Conservation (phyloP, 179 eudicot species). For the Heliamphora pulchella region DNA sequence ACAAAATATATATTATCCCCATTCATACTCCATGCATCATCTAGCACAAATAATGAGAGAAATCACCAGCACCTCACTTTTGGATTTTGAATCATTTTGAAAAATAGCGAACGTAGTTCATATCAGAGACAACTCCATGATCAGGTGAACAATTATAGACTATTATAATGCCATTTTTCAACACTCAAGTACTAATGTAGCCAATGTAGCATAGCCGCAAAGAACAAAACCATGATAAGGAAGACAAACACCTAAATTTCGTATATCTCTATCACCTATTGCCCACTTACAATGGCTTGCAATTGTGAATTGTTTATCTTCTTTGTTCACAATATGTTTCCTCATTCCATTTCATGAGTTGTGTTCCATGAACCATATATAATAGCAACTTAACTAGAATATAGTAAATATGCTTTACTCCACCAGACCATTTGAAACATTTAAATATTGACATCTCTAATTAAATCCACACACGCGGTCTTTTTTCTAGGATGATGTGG, state of each 20-base stretch:
- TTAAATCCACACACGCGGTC: no score
- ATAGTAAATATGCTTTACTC: neutral
- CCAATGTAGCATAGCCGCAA: neutral
- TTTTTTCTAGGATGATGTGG: no score
- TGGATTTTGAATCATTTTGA: neutral
- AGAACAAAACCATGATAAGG: neutral
- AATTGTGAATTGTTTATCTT: neutral
- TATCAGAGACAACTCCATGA: neutral
- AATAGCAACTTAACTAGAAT: neutral
- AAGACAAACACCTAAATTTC: neutral
- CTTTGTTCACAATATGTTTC: slow-evolving; percentile 4
- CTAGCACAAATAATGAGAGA: slow-evolving; percentile 3
- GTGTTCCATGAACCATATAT: neutral
- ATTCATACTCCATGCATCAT: no score
- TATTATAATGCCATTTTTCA: neutral
- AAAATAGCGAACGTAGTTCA: neutral
- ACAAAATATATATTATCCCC: neutral
- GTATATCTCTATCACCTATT: neutral
- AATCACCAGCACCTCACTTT: neutral
- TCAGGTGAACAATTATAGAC: neutral
- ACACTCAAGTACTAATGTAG: neutral
- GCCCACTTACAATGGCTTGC: neutral
- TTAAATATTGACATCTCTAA: neutral
- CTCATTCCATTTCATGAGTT: neutral
- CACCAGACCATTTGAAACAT: neutral